A percentile compares a stretch with the other conserved stretches of the same genome.
Evolutionary conservation across 2,329 filamentous ascomycete species (phyloP).

Genomic region (Talaromyces sp.): DNA sequence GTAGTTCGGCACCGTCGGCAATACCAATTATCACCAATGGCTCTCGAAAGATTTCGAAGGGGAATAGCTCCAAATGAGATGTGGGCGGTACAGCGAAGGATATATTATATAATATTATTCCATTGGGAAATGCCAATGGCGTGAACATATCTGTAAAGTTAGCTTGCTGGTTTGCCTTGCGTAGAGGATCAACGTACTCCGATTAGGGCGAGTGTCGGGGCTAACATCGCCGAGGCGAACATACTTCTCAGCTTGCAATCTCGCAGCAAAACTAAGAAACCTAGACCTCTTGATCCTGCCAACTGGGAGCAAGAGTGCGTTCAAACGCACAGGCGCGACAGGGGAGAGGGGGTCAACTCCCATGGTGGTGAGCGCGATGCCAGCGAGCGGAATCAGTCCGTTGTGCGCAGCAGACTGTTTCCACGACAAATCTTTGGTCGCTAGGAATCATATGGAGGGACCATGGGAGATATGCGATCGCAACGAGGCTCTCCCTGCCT

Average conservation of each 20-base stretch:
- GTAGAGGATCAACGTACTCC: conserved; percentile 58
- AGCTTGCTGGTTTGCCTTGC: conserved; percentile 1
- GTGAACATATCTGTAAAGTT: conserved; percentile 76
- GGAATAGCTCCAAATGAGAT: conserved; percentile 73
- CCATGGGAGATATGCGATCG: not conserved
- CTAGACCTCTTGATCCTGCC: conserved; percentile 78
- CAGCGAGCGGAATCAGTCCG: conserved; percentile 27
- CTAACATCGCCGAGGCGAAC: conserved; percentile 82
- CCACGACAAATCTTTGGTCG: conserved; percentile 20
- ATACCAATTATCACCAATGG: conserved; percentile 79
- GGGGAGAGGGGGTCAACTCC: conserved; percentile 84
- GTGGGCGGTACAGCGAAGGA: conserved; percentile 73
- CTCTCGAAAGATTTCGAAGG: conserved; percentile 87
- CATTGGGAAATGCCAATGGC: conserved; percentile 78
- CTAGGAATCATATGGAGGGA: conserved; percentile 20
- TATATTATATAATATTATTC: conserved; percentile 83
- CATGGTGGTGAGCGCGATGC: conserved; percentile 59
- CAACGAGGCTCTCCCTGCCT: not conserved
- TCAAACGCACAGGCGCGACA: conserved; percentile 84
- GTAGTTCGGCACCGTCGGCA: conserved; percentile 71
- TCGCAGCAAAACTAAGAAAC: conserved; percentile 73
- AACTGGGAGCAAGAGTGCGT: conserved; percentile 79
- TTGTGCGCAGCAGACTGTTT: conserved; percentile 30
- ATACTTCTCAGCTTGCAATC: conserved; percentile 73
- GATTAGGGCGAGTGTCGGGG: conserved; percentile 76